Evolutionary conservation across 768 basidiomycete genomes (phyloP).

Genomic region (Pleurotus giganteus): DNA sequence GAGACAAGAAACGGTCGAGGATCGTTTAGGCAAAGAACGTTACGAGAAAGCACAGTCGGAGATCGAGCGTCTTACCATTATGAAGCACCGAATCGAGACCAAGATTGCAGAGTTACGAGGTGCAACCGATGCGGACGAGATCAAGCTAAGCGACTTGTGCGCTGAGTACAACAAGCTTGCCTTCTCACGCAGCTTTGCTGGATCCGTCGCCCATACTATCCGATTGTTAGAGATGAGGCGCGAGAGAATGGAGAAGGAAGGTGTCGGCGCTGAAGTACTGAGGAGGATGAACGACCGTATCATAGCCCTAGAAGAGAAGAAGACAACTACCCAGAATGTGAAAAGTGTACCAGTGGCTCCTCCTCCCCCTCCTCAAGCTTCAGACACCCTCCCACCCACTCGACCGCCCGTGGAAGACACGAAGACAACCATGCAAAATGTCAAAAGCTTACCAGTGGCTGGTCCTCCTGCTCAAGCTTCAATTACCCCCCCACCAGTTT

Average conservation of each 20-base stretch:
- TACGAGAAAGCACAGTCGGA: neutral
- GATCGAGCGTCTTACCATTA: neutral
- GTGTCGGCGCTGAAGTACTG: slow-evolving; percentile 4
- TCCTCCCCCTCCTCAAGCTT: too few relatives aligned
- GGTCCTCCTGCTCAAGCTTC: too few relatives aligned
- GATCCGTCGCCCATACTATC: slow-evolving; percentile 10
- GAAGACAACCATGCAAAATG: too few relatives aligned
- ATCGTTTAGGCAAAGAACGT: neutral
- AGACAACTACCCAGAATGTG: neutral
- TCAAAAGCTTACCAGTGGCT: too few relatives aligned
- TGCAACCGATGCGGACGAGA: neutral
- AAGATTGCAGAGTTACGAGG: neutral
- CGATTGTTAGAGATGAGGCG: slow-evolving; percentile 11
- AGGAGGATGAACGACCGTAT: slow-evolving; percentile 10
- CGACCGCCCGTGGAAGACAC: too few relatives aligned
- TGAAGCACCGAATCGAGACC: neutral
- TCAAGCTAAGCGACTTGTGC: neutral
- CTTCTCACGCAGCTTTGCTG: neutral
- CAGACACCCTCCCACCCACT: too few relatives aligned
- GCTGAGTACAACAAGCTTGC: neutral
- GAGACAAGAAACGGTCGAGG: neutral
- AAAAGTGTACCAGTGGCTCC: too few relatives aligned
- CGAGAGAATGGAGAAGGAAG: slow-evolving; percentile 10
- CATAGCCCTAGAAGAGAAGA: slow-evolving; percentile 4
- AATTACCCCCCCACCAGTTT: too few relatives aligned